These are phyloP conservation scores for Ascodesmis nigricans DNA, from an alignment of 495 filamentous ascomycete species.

Conservation along the genomic window DNA sequence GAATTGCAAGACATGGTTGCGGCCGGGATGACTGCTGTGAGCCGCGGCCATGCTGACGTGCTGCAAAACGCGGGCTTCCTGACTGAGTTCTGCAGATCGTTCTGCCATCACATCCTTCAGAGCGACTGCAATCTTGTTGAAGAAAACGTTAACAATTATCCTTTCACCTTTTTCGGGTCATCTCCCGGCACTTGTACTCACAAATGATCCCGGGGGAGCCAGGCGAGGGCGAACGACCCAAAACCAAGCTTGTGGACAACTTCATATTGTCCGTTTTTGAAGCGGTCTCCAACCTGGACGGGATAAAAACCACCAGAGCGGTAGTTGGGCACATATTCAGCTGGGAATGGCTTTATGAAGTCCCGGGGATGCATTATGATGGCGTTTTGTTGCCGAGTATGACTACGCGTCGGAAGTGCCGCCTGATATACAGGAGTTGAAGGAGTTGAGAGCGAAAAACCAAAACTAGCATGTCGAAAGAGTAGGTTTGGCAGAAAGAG, in stretches of 20 bases:
- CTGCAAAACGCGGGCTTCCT: background rate
- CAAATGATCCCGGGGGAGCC: conserved; percentile 25
- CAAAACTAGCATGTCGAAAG: no score
- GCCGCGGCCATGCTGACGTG: background rate
- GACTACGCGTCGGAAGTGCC: no score
- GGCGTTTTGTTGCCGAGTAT: no score
- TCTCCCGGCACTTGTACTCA: background rate
- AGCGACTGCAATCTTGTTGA: conserved; percentile 20
- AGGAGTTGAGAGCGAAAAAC: no score
- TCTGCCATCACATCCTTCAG: conserved; percentile 24
- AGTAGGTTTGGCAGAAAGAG: no score
- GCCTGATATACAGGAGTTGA: no score
- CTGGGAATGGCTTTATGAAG: no score
- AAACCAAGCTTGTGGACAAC: conserved; percentile 30
- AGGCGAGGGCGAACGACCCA: conserved; percentile 30
- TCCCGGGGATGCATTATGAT: no score
- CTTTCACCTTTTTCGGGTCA: conserved; percentile 2
- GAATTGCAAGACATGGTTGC: conserved; percentile 22
- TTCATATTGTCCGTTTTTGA: conserved; percentile 25
- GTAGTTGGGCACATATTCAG: no score
- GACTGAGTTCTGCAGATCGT: conserved; percentile 6
- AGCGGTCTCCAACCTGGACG: conserved; percentile 23
- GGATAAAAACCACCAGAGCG: conserved; percentile 28
- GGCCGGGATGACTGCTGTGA: conserved; percentile 14
- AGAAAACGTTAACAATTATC: conserved; percentile 2